Evolutionary conservation across 148 eudicot species (phyloP).

Genomic region (Silene conica): DNA sequence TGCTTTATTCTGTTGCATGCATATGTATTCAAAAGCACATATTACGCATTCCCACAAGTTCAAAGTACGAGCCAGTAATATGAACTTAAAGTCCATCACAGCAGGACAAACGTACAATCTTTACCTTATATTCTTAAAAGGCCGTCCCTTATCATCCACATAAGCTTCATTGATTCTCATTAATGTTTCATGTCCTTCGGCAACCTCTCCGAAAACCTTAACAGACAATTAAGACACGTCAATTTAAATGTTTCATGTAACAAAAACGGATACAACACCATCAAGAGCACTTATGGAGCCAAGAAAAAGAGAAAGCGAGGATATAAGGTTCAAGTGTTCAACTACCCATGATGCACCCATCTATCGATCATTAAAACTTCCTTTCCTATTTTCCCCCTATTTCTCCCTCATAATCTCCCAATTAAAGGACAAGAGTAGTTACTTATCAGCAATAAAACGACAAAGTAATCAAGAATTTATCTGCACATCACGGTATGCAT

Average conservation of each 20-base stretch:
- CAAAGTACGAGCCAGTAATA: background rate
- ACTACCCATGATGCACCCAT: no score
- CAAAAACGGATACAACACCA: background rate
- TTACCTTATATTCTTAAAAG: slow-evolving; percentile 86
- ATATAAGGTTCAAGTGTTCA: background rate
- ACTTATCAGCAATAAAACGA: background rate
- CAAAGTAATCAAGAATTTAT: background rate
- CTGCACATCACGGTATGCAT: no score
- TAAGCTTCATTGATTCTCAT: slow-evolving; percentile 86
- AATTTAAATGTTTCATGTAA: background rate
- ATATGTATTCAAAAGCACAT: slow-evolving; percentile 7
- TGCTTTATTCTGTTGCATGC: slow-evolving; percentile 66
- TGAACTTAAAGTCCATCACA: background rate
- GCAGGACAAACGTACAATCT: background rate
- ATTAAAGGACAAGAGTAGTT: background rate
- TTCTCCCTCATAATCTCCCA: background rate
- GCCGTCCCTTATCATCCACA: slow-evolving; percentile 76
- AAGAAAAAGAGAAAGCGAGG: background rate
- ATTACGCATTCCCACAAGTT: background rate
- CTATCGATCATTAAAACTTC: no score
- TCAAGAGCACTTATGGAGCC: background rate
- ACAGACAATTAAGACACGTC: slow-evolving; percentile 2
- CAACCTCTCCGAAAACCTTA: slow-evolving; percentile 93
- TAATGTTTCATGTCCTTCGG: slow-evolving; percentile 82
- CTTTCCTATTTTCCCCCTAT: background rate